Base-by-base conservation (phyloP, 78 protist species). In the Dictyostelium capitatum region DNA sequence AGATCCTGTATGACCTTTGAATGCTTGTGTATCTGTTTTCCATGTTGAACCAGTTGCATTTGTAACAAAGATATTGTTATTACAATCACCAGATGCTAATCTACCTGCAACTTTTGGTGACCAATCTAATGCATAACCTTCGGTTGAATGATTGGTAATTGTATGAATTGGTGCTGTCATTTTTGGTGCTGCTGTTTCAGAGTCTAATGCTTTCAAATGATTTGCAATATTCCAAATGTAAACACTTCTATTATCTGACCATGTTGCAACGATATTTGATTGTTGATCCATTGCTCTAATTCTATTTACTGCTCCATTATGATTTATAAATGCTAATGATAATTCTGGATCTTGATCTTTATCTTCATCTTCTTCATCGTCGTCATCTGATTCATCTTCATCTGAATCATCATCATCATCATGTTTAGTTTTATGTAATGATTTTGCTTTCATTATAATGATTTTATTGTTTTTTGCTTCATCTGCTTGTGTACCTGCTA, bases 121-220 rank as follows among this genome's bases (percentile, higher is more conserved):
- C 98, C 98, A 98, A 81, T 87, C 98, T 37, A 98, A 15, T 11
- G 98, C 98, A 23, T 43, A 98, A 25, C 99, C 99, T 69, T 98
- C 99, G n/a, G 37, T 89, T 8, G 75, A 8, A 53, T 97, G 98
- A 17, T 89, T 47, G 1, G 72, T 50, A 56, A 85, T 70, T 9
- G 67, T 62, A 25, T 84, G 91, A 25, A 84, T 41, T 11, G 91
- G 91, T 72, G 83, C 28, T 82, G 57, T 79, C 23, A n/a, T 32
- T 78, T 79, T 91, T 43, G 74, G 67, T 82, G 70, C 48, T 30
- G n/a, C 53, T 9, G 62, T 74, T 7, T 48, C 57, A 30, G 15
- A 62, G 59, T 94, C 96, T 43, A 97, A 89, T 28, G 87, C 83
- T 14, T 64, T 19, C n/a, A 96, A 14, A 43, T 92, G 83, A 6